Conservation (phyloP, 78 protist genomes). For the Dictyostelium discoideum region DNA sequence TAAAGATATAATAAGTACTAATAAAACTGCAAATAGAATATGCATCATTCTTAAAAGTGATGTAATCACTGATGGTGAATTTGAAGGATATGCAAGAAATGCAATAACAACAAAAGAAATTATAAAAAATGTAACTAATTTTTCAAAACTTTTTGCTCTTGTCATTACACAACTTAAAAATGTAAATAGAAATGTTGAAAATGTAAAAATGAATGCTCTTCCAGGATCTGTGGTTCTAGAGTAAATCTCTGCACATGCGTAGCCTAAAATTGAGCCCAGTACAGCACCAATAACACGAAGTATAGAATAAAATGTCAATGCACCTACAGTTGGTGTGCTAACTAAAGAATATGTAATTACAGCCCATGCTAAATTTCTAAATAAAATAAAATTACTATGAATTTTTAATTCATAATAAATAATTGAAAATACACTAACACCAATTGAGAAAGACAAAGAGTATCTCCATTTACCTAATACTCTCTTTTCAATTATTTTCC, state of each 20-base stretch:
- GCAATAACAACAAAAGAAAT: constrained; percentile 5
- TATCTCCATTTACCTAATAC: constrained; percentile 14
- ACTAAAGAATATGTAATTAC: constrained; percentile 29
- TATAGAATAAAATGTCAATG: background rate
- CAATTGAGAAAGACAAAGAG: background rate
- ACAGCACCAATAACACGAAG: constrained; percentile 16
- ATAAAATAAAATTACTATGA: constrained; percentile 20
- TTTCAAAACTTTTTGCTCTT: background rate
- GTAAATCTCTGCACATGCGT: constrained; percentile 24
- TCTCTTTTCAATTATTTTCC: background rate
- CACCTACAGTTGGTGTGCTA: constrained; percentile 14
- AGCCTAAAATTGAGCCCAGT: background rate
- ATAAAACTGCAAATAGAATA: constrained; percentile 1
- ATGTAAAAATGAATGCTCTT: constrained; percentile 4
- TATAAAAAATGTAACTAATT: background rate
- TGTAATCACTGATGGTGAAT: background rate
- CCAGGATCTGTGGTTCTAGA: background rate
- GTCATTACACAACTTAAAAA: background rate
- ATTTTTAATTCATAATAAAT: constrained; percentile 11
- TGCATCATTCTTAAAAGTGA: constrained; percentile 37
- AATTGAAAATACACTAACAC: constrained; percentile 19
- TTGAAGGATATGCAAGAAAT: background rate
- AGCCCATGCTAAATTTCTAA: constrained; percentile 29
- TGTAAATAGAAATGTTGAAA: background rate
- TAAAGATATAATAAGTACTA: background rate